Evolutionary conservation across 805 yeast genomes (phyloP).

Genomic region (Torulaspora quercuum): DNA sequence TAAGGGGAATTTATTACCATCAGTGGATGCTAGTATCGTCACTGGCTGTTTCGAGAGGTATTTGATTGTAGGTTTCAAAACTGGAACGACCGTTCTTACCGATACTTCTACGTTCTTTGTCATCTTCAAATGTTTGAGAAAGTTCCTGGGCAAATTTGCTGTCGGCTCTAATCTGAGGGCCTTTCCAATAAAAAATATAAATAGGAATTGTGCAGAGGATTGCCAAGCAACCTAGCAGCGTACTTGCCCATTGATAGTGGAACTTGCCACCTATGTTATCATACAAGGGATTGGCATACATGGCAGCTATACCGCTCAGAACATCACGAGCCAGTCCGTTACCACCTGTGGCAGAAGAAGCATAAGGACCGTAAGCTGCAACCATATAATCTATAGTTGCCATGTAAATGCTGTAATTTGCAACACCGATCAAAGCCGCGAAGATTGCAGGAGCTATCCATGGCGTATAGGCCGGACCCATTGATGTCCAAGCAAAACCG

Average conservation of each 20-base stretch:
- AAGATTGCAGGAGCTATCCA: constrained; percentile 14
- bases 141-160: constrained; percentile 10
- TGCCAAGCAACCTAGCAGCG: constrained; percentile 9
- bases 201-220: constrained; percentile 11
- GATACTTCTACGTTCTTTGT: constrained; percentile 4
- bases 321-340: constrained; percentile 14
- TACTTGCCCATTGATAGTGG: constrained; percentile 13
- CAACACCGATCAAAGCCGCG: constrained; percentile 10
- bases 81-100: constrained; percentile 1
- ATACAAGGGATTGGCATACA: constrained; percentile 11
- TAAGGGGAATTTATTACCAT: too few relatives aligned
- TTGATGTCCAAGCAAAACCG: constrained; percentile 12
- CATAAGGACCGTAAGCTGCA: constrained; percentile 13
- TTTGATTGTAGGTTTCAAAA: constrained; percentile 2
- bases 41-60: too few relatives aligned
- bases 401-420: constrained; percentile 11
- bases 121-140: constrained; percentile 8
- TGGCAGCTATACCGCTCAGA: constrained; percentile 12
- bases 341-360: constrained; percentile 13
- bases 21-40: too few relatives aligned
- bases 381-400: constrained; percentile 13
- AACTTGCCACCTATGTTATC: constrained; percentile 11
- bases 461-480: constrained; percentile 12
- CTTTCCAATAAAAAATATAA: constrained; percentile 10
- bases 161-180: constrained; percentile 8